Conservation (phyloP, 2,329 filamentous ascomycete species). For the Ophiognomonia clavigignenti-juglandacearum region DNA sequence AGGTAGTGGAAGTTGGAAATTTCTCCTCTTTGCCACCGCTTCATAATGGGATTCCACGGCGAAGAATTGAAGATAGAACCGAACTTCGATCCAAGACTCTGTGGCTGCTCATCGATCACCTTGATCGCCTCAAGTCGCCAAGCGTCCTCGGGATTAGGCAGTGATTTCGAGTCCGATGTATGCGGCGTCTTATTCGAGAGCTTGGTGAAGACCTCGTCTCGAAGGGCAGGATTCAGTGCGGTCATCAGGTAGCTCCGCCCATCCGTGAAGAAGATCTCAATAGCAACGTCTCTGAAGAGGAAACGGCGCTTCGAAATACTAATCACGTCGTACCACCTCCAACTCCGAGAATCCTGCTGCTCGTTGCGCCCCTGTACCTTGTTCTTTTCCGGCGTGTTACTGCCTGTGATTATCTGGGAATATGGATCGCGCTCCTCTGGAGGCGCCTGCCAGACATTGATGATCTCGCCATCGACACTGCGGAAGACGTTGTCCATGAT, state of each 20-base stretch:
- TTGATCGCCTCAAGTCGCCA: conserved; percentile 88
- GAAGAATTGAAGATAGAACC: conserved; percentile 86
- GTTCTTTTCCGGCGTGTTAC: conserved; percentile 52
- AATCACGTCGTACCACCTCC: conserved; percentile 92
- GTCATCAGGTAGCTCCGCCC: conserved; percentile 92
- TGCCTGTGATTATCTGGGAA: conserved; percentile 84
- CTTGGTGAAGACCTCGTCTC: conserved; percentile 77
- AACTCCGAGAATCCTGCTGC: conserved; percentile 73
- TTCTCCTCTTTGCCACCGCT: conserved; percentile 87
- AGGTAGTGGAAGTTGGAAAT: conserved; percentile 98
- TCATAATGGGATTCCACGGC: conserved; percentile 77
- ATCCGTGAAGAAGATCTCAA: conserved; percentile 98
- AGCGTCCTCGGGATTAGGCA: conserved; percentile 76
- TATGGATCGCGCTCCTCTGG: conserved; percentile 91
- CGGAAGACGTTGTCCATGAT: conserved; percentile 97
- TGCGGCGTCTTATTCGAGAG: conserved; percentile 77
- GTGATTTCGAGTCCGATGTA: conserved; percentile 62
- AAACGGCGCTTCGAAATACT: conserved; percentile 95
- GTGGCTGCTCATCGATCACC: conserved; percentile 53
- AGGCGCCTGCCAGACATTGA: conserved; percentile 92
- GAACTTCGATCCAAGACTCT: conserved; percentile 77
- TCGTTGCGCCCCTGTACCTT: conserved; percentile 52
- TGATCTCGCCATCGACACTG: conserved; percentile 89
- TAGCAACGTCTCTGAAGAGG: conserved; percentile 87
- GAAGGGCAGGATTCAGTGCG: conserved; percentile 64